phyloP scores from a whole-genome alignment of 306 rosid species.

The Potentilla sterilis region DNA sequence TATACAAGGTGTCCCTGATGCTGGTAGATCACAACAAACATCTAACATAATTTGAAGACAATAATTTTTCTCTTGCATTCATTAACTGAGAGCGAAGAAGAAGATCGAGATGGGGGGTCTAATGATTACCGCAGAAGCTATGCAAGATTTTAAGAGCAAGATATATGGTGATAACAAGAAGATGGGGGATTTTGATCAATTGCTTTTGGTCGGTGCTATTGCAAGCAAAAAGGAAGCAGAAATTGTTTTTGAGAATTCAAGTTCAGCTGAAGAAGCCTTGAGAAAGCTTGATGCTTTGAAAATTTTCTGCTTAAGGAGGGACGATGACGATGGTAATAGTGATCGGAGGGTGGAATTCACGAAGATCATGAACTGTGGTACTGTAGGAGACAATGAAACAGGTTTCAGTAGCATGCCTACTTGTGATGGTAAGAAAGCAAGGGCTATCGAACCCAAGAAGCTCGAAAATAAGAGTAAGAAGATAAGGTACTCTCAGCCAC shows the following conservation, averaged over 20 bases:
- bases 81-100: background rate
- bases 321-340: background rate
- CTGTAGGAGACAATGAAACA: background rate
- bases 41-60: background rate
- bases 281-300: background rate
- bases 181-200: background rate
- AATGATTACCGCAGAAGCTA: background rate
- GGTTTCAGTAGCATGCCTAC: background rate
- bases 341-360: background rate
- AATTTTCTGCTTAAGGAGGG: background rate
- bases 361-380: background rate
- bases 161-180: background rate
- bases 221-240: slow-evolving; percentile 2
- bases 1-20: background rate
- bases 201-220: background rate
- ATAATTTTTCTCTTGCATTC: background rate
- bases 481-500: background rate
- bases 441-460: background rate
- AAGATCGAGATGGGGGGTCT: background rate
- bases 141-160: background rate
- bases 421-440: background rate
- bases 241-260: background rate
- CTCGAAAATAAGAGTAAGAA: background rate
- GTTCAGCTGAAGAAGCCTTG: background rate
- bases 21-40: background rate